These are phyloP conservation scores for Mentha longifolia DNA, from an alignment of 257 asterid genomes.

Conservation along the genomic window DNA sequence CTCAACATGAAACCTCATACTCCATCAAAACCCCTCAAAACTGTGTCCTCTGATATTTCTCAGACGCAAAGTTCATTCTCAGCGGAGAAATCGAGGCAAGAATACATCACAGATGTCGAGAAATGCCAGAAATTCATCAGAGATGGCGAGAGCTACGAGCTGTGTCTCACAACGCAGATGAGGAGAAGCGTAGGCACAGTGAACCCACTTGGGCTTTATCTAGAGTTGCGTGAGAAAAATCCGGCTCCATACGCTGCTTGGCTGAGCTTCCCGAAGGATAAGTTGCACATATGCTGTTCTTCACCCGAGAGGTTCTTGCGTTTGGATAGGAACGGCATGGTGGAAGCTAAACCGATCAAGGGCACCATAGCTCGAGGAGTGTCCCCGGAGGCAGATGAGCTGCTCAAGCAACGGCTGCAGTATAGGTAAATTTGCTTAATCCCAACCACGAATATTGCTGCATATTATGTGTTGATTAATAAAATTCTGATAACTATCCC, in stretches of 20 bases:
- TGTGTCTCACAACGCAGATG: conserved; percentile 90
- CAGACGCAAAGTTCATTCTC: conserved; percentile 48
- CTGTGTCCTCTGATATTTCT: conserved; percentile 30
- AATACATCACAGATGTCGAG: conserved; percentile 69
- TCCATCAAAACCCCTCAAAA: conserved; percentile 26
- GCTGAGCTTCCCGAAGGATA: conserved; percentile 79
- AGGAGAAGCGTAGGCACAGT: conserved; percentile 57
- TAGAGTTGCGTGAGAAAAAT: conserved; percentile 72
- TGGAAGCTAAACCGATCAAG: conserved; percentile 97
- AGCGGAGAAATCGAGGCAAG: conserved; percentile 75
- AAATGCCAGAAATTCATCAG: conserved; percentile 75
- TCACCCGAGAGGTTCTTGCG: conserved; percentile 95
- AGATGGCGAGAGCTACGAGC: conserved; percentile 93
- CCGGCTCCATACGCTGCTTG: conserved; percentile 98
- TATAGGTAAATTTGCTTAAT: too few relatives aligned
- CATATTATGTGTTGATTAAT: too few relatives aligned
- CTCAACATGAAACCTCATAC: conserved; percentile 45
- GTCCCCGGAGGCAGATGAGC: conserved; percentile 68
- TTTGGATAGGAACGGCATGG: conserved; percentile 71
- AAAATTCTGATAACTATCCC: too few relatives aligned
- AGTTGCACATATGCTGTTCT: conserved; percentile 79
- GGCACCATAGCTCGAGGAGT: conserved; percentile 95
- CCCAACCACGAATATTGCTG: too few relatives aligned
- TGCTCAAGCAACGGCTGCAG: conserved; percentile 69
- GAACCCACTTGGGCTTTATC: conserved; percentile 68